A percentile compares a stretch with the other conserved stretches of the same genome.
Evolutionary conservation across 345 rosid genomes (phyloP).

Genomic region (Sisymbrium altissimum): DNA sequence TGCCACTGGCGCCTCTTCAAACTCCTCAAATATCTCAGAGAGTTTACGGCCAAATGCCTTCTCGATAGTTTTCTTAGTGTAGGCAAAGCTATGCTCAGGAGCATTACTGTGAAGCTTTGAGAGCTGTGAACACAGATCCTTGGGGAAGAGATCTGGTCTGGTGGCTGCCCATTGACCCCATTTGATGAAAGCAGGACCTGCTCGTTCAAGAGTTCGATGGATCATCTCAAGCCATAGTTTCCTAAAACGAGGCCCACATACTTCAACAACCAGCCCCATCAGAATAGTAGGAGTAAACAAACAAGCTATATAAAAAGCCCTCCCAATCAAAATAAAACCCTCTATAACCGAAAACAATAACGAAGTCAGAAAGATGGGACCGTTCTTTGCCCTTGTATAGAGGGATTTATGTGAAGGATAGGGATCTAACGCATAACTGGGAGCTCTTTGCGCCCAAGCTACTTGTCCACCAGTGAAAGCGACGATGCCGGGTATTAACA

Average conservation of each 20-base stretch:
- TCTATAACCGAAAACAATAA: slow-evolving; percentile 53
- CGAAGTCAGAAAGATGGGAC: slow-evolving; percentile 61
- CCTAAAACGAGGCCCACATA: slow-evolving; percentile 64
- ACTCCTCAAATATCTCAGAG: slow-evolving; percentile 71
- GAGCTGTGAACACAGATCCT: slow-evolving; percentile 85
- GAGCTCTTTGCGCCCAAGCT: slow-evolving; percentile 37
- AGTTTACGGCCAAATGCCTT: slow-evolving; percentile 89
- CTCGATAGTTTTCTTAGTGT: slow-evolving; percentile 81
- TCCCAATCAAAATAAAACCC: slow-evolving; percentile 55
- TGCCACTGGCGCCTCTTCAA: slow-evolving; percentile 92
- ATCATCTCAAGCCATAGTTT: slow-evolving; percentile 68
- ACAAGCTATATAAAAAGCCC: slow-evolving; percentile 66
- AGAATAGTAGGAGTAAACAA: slow-evolving; percentile 73
- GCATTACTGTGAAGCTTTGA: slow-evolving; percentile 90
- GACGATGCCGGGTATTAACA: slow-evolving; percentile 54
- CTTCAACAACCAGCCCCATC: slow-evolving; percentile 77
- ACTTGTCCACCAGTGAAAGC: slow-evolving; percentile 60
- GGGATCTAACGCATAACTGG: slow-evolving; percentile 46
- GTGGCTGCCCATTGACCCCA: slow-evolving; percentile 99
- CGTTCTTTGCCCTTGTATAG: slow-evolving; percentile 70
- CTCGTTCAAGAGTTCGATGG: slow-evolving; percentile 70
- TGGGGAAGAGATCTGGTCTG: slow-evolving; percentile 91
- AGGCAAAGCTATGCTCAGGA: slow-evolving; percentile 86
- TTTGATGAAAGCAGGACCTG: slow-evolving; percentile 99
- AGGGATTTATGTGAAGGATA: slow-evolving; percentile 53